Evolutionary conservation across 345 rosid genomes (phyloP).

Genomic region (Schrenkiella parvula): DNA sequence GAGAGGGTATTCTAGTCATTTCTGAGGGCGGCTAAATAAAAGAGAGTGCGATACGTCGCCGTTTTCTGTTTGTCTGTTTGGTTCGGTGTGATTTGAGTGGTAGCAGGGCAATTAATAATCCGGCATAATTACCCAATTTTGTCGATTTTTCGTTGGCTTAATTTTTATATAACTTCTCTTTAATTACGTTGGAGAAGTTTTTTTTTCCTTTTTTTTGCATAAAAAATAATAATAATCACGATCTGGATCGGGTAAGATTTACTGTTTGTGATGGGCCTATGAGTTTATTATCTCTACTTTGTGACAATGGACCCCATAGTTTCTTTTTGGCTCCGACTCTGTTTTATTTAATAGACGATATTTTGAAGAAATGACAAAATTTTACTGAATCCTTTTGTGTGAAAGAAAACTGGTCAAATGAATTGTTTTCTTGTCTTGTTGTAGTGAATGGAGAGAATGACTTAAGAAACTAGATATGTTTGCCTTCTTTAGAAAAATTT

Average conservation of each 20-base stretch:
- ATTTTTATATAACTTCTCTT: no score
- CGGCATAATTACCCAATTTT: no score
- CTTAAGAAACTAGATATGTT: neutral
- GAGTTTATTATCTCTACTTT: neutral
- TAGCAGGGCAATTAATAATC: no score
- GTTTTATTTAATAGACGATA: neutral
- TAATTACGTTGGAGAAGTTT: neutral
- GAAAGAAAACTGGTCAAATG: neutral
- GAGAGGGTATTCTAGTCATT: neutral
- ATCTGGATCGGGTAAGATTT: conserved; percentile 8
- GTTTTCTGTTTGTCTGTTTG: neutral
- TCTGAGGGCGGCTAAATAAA: neutral
- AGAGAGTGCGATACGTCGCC: neutral
- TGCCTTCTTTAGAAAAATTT: neutral
- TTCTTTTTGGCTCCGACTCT: neutral
- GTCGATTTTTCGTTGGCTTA: no score
- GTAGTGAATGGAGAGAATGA: neutral
- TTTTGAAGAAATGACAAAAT: neutral
- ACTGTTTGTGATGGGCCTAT: conserved; percentile 17
- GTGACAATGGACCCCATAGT: conserved; percentile 6
- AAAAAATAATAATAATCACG: neutral
- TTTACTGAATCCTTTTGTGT: no score
- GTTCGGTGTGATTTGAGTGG: no score
- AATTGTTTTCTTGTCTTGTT: neutral
- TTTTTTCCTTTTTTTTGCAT: neutral